Evolutionary conservation across 2,329 filamentous ascomycete genomes (phyloP).

Genomic region (Pezicula carpinea): DNA sequence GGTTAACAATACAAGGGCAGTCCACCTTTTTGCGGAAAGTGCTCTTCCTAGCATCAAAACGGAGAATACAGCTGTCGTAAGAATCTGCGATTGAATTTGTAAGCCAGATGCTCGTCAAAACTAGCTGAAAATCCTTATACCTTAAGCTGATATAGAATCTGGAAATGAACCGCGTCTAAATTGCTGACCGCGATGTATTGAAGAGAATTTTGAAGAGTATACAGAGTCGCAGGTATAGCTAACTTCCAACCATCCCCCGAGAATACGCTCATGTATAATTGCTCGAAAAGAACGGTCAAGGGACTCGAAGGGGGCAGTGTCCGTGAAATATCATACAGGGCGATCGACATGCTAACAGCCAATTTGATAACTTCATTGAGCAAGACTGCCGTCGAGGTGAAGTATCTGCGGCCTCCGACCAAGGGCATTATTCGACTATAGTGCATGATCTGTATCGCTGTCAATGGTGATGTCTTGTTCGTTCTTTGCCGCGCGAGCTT

Average conservation of each 20-base stretch:
- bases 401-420: slow-evolving; percentile 78
- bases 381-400: slow-evolving; percentile 90
- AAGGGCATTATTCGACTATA: slow-evolving; percentile 94
- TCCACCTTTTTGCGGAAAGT: slow-evolving; percentile 71
- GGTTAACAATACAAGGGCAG: slow-evolving; percentile 73
- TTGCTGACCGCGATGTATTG: slow-evolving; percentile 92
- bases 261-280: slow-evolving; percentile 78
- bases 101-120: slow-evolving; percentile 3
- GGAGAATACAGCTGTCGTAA: slow-evolving; percentile 85
- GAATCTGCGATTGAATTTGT: slow-evolving; percentile 48
- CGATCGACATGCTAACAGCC: slow-evolving; percentile 77
- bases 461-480: slow-evolving; percentile 11
- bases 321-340: slow-evolving; percentile 80
- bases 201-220: slow-evolving; percentile 88
- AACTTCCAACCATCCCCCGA: slow-evolving; percentile 92
- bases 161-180: slow-evolving; percentile 86
- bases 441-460: slow-evolving; percentile 68
- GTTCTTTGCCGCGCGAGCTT: slow-evolving; percentile 19
- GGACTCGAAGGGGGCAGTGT: slow-evolving; percentile 74
- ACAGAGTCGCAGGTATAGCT: slow-evolving; percentile 80
- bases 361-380: slow-evolving; percentile 91
- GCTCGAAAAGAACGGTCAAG: slow-evolving; percentile 72
- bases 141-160: slow-evolving; percentile 91
- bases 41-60: slow-evolving; percentile 69
- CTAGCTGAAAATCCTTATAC: slow-evolving; percentile 31